phyloP scores from a whole-genome alignment of 192 early-diverging fungal species.

The Umbelopsis isabellina region DNA sequence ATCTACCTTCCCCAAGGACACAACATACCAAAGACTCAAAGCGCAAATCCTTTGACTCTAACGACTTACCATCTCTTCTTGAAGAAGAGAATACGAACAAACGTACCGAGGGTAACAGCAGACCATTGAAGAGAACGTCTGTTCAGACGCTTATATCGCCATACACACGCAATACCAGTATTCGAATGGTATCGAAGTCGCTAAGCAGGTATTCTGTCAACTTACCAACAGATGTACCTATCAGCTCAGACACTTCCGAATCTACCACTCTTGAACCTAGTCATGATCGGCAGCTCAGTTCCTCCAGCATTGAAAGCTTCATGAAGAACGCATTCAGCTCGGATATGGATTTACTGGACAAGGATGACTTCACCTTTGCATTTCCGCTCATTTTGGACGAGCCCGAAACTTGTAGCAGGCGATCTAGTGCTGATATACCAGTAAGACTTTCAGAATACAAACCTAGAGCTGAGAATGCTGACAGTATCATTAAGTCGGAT shows the following conservation, averaged over 20 bases:
- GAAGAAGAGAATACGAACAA: not conserved
- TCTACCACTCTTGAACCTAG: not conserved
- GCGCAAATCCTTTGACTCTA: too few relatives aligned
- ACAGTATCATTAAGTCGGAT: too few relatives aligned
- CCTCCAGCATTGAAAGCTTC: slow-evolving; percentile 6
- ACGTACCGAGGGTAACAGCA: not conserved
- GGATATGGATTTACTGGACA: not conserved
- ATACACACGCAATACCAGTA: slow-evolving; percentile 24
- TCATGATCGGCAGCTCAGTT: not conserved
- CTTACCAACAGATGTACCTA: not conserved
- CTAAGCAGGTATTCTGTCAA: not conserved
- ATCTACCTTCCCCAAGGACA: too few relatives aligned
- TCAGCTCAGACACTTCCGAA: not conserved
- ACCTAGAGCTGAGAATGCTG: too few relatives aligned
- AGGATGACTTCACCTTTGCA: not conserved
- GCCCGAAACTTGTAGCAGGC: not conserved
- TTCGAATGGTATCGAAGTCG: slow-evolving; percentile 17
- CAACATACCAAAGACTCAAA: too few relatives aligned
- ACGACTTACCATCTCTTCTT: too few relatives aligned
- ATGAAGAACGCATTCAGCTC: not conserved
- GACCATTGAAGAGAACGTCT: slow-evolving; percentile 9
- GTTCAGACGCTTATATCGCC: slow-evolving; percentile 32
- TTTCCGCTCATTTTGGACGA: not conserved
- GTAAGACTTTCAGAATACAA: too few relatives aligned
- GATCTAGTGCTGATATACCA: too few relatives aligned